Evolutionary conservation across 148 eudicot genomes (phyloP).

Genomic region (Chenopodium formosanum): DNA sequence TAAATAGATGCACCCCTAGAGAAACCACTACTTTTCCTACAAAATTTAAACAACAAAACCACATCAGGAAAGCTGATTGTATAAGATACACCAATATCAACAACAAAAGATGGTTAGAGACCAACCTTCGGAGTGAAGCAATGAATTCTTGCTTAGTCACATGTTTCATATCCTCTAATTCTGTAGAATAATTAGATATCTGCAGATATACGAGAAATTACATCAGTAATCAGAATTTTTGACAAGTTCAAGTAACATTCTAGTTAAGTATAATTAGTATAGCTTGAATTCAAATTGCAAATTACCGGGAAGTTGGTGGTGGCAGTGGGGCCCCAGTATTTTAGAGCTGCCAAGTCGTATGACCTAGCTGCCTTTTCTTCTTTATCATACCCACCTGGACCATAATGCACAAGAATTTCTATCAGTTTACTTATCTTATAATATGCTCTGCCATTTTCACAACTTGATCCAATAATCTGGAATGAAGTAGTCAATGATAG

Average conservation of each 20-base stretch:
- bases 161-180: constrained; percentile 86
- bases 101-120: neutral
- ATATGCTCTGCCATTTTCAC: neutral
- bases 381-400: constrained; percentile 87
- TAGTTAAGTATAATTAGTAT: neutral
- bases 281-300: constrained; percentile 6
- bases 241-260: neutral
- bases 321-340: constrained; percentile 96
- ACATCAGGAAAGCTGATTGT: constrained; percentile 5
- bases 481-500: neutral
- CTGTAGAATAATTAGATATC: constrained; percentile 67
- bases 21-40: constrained; percentile 97
- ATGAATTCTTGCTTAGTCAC: constrained; percentile 92
- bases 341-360: constrained; percentile 94
- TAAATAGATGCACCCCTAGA: constrained; percentile 98
- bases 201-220: constrained; percentile 23
- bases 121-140: constrained; percentile 85
- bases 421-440: neutral
- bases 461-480: neutral
- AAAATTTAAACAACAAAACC: neutral
- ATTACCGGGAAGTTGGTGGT: constrained; percentile 97
- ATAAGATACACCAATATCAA: no score
- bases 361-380: constrained; percentile 98
- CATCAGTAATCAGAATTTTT: neutral
- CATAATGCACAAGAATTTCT: constrained; percentile 6